A percentile compares a stretch with the other conserved stretches of the same genome.
Evolutionary conservation across 2,329 filamentous ascomycete species (phyloP).

Genomic region (Exophiala aquamarina): DNA sequence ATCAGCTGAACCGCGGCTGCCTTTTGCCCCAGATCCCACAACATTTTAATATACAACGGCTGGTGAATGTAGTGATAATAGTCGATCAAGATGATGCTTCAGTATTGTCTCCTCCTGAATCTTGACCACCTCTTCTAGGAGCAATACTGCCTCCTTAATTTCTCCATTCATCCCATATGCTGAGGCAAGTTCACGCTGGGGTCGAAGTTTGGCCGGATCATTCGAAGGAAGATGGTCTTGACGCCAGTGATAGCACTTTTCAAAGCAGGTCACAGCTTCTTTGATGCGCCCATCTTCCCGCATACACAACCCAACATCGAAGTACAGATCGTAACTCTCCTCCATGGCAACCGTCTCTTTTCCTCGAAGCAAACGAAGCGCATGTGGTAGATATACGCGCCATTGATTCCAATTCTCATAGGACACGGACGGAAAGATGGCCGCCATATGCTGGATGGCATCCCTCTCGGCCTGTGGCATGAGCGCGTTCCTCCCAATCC

Average conservation of each 20-base stretch:
- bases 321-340: too few species aligned
- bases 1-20: slow-evolving; percentile 26
- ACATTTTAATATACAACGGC: too few species aligned
- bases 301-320: neutral
- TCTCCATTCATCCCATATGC: slow-evolving; percentile 9
- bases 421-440: slow-evolving; percentile 27
- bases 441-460: slow-evolving; percentile 23
- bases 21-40: slow-evolving; percentile 21
- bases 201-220: too few species aligned
- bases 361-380: slow-evolving; percentile 15
- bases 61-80: too few species aligned
- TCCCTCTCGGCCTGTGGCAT: slow-evolving; percentile 22
- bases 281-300: too few species aligned
- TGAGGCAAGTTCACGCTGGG: too few species aligned
- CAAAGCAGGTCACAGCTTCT: too few species aligned
- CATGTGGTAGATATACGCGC: slow-evolving; percentile 35
- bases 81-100: too few species aligned
- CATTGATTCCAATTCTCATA: slow-evolving; percentile 27
- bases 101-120: too few species aligned
- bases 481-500: slow-evolving; percentile 30
- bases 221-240: too few species aligned
- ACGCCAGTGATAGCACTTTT: too few species aligned
- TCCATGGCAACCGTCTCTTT: too few species aligned
- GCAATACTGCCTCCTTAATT: slow-evolving; percentile 6
- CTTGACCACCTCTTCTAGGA: slow-evolving; percentile 17